Base-by-base conservation (phyloP, 2,329 filamentous ascomycete genomes). In the Fusarium miscanthi region DNA sequence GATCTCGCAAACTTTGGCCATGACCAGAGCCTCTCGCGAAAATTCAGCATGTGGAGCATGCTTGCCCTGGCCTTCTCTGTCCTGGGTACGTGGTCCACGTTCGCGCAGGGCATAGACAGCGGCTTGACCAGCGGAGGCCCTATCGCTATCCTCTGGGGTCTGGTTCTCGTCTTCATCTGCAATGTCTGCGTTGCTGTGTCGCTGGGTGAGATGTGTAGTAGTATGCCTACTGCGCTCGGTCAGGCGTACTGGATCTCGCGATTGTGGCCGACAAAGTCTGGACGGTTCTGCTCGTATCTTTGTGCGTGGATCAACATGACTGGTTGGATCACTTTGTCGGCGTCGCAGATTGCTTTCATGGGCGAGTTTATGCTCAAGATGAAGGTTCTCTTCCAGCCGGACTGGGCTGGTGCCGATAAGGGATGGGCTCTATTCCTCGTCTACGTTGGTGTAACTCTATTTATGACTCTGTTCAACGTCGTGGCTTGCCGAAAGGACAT, bases 271-370 rank as follows among this genome's bases (percentile, higher is more conserved):
- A 84, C 82, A 52, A 78, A 63, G 74, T 75, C 19, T 2, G 88
- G 87, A 4, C 83, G 87, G 4, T 87, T 88, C 66, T 74, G 79
- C 8, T 87, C 86, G 3, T 90, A 89, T 73, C 83, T 89, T 79
- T 88, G 87, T 70, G 88, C 87, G 5, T 89, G 87, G 87, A 87
- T 89, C 74, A 89, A 89, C 77, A 88, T 85, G 0, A 89, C 89
- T 64, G 88, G 87, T 17, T 90, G 88, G 88, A 88, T 87, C 83
- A 85, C 87, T 0, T 77, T 89, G 63, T 86, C 85, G 0, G 88
- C 87, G 0, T 88, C 86, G 3, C 85, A 88, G 66, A 82, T 86
- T 30, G 87, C 87, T 17, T 89, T 90, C 74, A 89, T 89, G 87
- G 85, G 86, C 6, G 83, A 88, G 71, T 88, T 90, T 54, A 80